Evolutionary conservation across 2,329 filamentous ascomycete genomes (phyloP).

Genomic region (Coniella vitis): DNA sequence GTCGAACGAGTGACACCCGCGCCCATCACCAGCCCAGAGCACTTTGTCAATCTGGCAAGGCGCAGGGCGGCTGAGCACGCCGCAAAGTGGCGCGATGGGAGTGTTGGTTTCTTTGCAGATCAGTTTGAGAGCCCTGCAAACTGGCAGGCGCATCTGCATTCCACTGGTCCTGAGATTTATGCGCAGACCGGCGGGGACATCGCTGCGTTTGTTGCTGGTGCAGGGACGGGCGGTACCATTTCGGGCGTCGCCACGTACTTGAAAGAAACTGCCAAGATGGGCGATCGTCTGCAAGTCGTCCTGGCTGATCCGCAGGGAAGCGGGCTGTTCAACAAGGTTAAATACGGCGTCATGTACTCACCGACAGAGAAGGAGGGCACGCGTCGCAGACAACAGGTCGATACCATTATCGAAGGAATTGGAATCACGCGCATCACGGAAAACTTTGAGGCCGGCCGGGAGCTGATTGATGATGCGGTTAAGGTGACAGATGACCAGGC

Average conservation of each 20-base stretch:
- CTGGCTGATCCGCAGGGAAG: constrained; percentile 93
- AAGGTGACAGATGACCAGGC: constrained; percentile 85
- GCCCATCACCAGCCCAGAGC: constrained; percentile 84
- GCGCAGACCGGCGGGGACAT: constrained; percentile 66
- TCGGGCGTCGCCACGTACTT: constrained; percentile 78
- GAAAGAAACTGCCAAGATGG: constrained; percentile 59
- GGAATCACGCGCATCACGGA: constrained; percentile 91
- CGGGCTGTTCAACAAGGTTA: constrained; percentile 85
- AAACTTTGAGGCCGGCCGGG: constrained; percentile 83
- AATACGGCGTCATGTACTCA: constrained; percentile 94
- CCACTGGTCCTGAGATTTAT: constrained; percentile 86
- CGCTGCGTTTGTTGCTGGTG: constrained; percentile 87
- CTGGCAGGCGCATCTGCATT: constrained; percentile 72
- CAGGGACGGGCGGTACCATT: constrained; percentile 90
- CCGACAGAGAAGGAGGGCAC: constrained; percentile 85
- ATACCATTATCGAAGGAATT: constrained; percentile 92
- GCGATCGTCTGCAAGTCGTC: constrained; percentile 57
- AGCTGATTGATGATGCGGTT: constrained; percentile 85
- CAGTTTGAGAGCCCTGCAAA: constrained; percentile 93
- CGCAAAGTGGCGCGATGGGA: constrained; percentile 45
- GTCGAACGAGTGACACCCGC: constrained; percentile 88
- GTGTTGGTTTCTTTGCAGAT: constrained; percentile 86
- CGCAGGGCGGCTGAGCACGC: constrained; percentile 71
- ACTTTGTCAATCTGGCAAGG: constrained; percentile 91
- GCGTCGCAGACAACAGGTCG: constrained; percentile 80